phyloP scores from a whole-genome alignment of 1,139 yeast species.

The Nakaseomyces kungkrabaensis region DNA sequence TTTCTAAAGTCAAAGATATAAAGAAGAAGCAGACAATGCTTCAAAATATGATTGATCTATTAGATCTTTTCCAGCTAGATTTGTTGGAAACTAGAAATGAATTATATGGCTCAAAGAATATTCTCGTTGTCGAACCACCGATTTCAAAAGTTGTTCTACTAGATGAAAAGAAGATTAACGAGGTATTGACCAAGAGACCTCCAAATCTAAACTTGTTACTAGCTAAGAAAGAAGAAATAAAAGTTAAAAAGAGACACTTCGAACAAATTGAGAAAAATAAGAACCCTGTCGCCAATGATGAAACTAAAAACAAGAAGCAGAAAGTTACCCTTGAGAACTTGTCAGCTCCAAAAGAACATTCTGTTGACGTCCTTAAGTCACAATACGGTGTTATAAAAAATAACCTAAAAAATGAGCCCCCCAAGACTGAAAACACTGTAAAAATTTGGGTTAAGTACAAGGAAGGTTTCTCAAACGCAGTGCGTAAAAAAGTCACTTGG shows the following conservation, averaged over 20 bases:
- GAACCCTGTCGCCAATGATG: constrained; percentile 12
- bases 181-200: constrained; percentile 28
- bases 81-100: constrained; percentile 11
- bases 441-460: constrained; percentile 86
- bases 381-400: constrained; percentile 24
- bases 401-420: background rate
- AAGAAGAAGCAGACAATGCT: constrained; percentile 20
- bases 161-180: constrained; percentile 17
- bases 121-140: constrained; percentile 29
- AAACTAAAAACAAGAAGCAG: constrained; percentile 27
- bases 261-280: constrained; percentile 24
- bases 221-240: constrained; percentile 36
- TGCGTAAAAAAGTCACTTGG: constrained; percentile 79
- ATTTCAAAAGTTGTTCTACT: constrained; percentile 22
- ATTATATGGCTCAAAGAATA: constrained; percentile 23
- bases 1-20: constrained; percentile 23
- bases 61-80: constrained; percentile 27
- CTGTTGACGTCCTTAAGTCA: constrained; percentile 32
- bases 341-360: constrained; percentile 6
- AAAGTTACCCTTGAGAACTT: constrained; percentile 12
- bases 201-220: constrained; percentile 24
- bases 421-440: constrained; percentile 15
- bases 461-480: constrained; percentile 94
- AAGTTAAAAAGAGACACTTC: constrained; percentile 31
- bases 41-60: constrained; percentile 23